A percentile compares a stretch with the other conserved stretches of the same genome.
Evolutionary conservation across 805 yeast species (phyloP).

Genomic region (Kregervanrija fluxuum): DNA sequence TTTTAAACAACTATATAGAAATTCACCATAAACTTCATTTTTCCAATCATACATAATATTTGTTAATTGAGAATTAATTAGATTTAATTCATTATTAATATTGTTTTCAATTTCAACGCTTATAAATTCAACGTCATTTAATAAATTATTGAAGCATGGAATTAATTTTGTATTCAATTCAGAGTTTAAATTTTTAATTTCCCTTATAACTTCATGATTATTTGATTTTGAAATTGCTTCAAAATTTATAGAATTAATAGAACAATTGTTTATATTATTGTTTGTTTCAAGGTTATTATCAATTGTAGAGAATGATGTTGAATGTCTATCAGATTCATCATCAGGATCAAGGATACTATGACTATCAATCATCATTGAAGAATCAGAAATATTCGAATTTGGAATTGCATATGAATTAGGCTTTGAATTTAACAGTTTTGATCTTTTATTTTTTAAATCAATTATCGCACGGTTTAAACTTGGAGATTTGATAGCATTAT

Average conservation of each 20-base stretch:
- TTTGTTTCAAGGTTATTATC: slow-evolving; percentile 5
- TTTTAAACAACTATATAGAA: slow-evolving; percentile 15
- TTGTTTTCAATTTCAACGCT: slow-evolving; percentile 37
- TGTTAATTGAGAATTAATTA: slow-evolving; percentile 9
- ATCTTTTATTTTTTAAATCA: slow-evolving; percentile 15
- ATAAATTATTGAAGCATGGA: slow-evolving; percentile 38
- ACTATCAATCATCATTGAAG: slow-evolving; percentile 8
- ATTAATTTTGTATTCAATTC: slow-evolving; percentile 35
- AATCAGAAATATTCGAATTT: slow-evolving; percentile 12
- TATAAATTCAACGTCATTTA: slow-evolving; percentile 36
- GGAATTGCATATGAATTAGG: neutral
- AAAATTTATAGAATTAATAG: slow-evolving; percentile 5
- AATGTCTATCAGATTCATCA: neutral
- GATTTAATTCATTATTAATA: slow-evolving; percentile 21
- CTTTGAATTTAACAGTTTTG: slow-evolving; percentile 3
- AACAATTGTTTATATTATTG: slow-evolving; percentile 4
- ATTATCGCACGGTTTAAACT: slow-evolving; percentile 25
- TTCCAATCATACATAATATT: slow-evolving; percentile 20
- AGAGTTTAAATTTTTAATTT: slow-evolving; percentile 14
- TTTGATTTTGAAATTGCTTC: too few relatives aligned
- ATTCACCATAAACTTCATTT: slow-evolving; percentile 19
- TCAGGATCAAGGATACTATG: neutral
- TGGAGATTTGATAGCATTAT: slow-evolving; percentile 24
- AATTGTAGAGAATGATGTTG: slow-evolving; percentile 8
- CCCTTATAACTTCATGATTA: slow-evolving; percentile 2